phyloP scores from a whole-genome alignment of 176 grass and related monocot genomes.

The Raddia distichophylla region DNA sequence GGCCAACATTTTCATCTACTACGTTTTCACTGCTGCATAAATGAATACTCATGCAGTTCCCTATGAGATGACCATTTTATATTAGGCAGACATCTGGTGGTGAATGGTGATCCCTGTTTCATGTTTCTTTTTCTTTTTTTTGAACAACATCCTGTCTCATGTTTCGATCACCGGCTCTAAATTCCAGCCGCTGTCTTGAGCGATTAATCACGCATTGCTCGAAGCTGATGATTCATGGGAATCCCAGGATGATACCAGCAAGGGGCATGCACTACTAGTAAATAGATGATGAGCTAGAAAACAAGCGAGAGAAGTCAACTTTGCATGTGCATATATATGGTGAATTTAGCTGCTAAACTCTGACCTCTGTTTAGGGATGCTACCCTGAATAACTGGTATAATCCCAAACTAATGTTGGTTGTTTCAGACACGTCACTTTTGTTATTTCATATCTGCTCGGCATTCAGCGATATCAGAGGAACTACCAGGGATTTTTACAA shows the following conservation, averaged over 20 bases:
- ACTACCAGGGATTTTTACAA: background rate
- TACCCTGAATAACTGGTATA: background rate
- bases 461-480: slow-evolving; percentile 30
- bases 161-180: slow-evolving; percentile 36
- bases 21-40: background rate
- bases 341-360: slow-evolving; percentile 10
- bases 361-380: background rate
- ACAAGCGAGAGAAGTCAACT: slow-evolving; percentile 39
- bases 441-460: slow-evolving; percentile 4
- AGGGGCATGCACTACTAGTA: background rate
- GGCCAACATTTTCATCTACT: background rate
- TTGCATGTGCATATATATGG: slow-evolving; percentile 18
- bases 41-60: slow-evolving; percentile 24
- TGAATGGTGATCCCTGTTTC: background rate
- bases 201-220: slow-evolving; percentile 38
- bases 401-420: background rate
- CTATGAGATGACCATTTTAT: slow-evolving; percentile 19
- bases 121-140: no score
- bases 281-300: slow-evolving; percentile 24
- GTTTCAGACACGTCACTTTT: slow-evolving; percentile 20
- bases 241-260: slow-evolving; percentile 38
- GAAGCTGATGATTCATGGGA: slow-evolving; percentile 35
- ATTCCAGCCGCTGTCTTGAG: slow-evolving; percentile 33
- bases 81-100: background rate
- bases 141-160: slow-evolving; percentile 15